Conservation (phyloP, 78 protist species). For the Creolimax fragrantissima region DNA sequence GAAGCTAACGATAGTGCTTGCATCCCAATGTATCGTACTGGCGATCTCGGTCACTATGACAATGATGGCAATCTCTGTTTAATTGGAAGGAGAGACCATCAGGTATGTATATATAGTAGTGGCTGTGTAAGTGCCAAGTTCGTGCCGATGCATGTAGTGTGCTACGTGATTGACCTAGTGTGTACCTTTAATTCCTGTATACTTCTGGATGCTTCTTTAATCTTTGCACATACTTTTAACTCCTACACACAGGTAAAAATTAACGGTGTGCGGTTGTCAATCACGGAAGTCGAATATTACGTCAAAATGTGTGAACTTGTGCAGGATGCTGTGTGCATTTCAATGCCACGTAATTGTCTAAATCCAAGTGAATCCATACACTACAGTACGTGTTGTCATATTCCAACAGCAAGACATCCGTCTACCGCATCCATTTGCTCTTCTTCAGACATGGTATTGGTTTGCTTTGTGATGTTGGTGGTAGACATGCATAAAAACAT, state of each 20-base stretch:
- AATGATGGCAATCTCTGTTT: neutral
- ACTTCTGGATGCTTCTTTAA: no score
- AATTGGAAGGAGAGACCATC: neutral
- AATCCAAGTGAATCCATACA: neutral
- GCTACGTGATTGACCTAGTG: no score
- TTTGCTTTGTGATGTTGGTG: no score
- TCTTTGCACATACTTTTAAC: no score
- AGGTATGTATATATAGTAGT: neutral
- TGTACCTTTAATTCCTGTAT: no score
- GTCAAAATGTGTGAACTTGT: neutral
- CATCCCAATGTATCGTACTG: neutral
- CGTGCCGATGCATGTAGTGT: no score
- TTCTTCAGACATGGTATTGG: no score
- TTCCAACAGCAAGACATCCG: no score
- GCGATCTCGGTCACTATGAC: neutral
- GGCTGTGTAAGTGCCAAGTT: neutral
- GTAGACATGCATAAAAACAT: no score
- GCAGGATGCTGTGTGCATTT: neutral
- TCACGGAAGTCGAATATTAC: neutral
- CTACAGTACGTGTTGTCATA: neutral
- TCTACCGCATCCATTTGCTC: no score
- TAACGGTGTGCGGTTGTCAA: neutral
- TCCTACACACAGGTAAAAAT: neutral
- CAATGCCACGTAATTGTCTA: neutral
- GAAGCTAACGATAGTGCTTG: no score